These are phyloP conservation scores for Vairimorpha necatrix DNA, from an alignment of 371 early-diverging fungal genomes.

Conservation along the genomic window DNA sequence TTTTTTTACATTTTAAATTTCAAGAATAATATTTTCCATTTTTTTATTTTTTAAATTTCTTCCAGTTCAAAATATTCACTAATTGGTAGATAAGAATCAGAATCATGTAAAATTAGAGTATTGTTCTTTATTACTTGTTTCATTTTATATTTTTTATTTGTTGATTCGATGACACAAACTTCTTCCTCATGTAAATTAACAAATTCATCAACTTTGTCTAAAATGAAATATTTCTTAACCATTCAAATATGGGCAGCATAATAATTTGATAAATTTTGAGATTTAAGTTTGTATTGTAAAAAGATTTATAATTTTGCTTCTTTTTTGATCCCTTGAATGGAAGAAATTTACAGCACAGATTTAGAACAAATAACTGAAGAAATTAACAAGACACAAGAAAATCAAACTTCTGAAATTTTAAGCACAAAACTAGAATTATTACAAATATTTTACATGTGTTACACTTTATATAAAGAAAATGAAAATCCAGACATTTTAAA, in stretches of 20 bases:
- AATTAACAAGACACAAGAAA: not conserved
- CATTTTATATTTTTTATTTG: constrained; percentile 2
- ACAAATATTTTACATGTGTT: not conserved
- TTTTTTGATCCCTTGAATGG: not conserved
- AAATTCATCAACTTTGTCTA: not conserved
- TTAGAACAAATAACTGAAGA: not conserved
- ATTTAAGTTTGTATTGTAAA: too few species aligned
- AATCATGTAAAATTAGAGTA: not conserved
- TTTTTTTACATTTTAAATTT: too few species aligned
- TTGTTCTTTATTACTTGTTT: not conserved
- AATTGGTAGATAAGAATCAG: not conserved
- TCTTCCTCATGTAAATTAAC: not conserved
- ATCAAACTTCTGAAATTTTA: not conserved
- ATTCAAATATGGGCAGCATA: too few species aligned
- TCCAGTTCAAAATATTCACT: not conserved
- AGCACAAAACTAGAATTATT: not conserved
- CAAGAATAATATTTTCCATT: too few species aligned
- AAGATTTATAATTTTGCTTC: not conserved
- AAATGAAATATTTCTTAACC: not conserved
- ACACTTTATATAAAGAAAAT: not conserved
- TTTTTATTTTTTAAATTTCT: too few species aligned
- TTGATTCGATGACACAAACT: not conserved
- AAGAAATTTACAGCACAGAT: not conserved
- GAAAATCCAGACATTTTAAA: not conserved
- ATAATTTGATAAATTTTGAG: too few species aligned